Percentiles rank a stretch among this genome's conserved stretches.
phyloP scores from a whole-genome alignment of 1,284 basidiomycete genomes.

The Rhodofomes roseus region DNA sequence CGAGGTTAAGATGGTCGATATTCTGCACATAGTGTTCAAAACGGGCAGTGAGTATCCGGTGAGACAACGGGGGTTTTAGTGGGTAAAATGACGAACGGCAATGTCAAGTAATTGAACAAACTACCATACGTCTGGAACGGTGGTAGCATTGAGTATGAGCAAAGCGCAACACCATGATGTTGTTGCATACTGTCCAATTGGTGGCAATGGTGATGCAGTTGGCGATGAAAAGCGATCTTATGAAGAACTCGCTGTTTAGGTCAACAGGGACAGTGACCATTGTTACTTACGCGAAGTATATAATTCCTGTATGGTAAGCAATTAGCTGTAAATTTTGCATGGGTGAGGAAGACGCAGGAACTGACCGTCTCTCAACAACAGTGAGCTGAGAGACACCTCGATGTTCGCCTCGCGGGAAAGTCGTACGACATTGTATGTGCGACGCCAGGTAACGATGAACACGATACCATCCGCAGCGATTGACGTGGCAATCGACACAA shows the following conservation, averaged over 20 bases:
- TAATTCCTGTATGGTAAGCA: not conserved
- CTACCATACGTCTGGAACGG: not conserved
- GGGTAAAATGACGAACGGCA: not conserved
- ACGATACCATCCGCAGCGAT: not conserved
- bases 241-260: not conserved
- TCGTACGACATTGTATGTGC: not conserved
- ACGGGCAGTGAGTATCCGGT: not conserved
- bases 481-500: not conserved
- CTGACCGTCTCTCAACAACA: not conserved
- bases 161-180: not conserved
- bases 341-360: not conserved
- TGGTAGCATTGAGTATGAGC: not conserved
- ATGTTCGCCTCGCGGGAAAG: not conserved
- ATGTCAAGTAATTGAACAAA: not conserved
- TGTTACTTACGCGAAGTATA: not conserved
- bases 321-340: not conserved
- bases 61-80: not conserved
- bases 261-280: too few species aligned
- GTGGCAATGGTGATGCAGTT: not conserved
- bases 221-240: not conserved
- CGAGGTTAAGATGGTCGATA: not conserved
- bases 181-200: not conserved
- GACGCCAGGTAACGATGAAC: not conserved
- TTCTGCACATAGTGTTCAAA: not conserved
- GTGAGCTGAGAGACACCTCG: not conserved